Evolutionary conservation across 2,329 filamentous ascomycete genomes (phyloP).

Genomic region (Neonectria sp.): DNA sequence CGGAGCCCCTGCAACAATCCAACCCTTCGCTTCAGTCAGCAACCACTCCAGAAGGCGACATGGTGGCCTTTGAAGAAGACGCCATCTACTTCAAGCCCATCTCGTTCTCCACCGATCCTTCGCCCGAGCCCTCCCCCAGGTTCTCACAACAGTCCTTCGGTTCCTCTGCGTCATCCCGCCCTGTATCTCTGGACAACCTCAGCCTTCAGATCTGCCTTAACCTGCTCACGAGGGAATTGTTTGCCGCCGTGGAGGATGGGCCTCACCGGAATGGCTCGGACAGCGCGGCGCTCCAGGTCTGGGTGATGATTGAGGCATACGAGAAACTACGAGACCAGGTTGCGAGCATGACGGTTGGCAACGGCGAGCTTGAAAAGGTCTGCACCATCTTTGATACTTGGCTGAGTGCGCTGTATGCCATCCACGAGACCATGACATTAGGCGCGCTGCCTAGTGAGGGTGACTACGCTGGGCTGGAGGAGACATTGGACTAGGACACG

Average conservation of each 20-base stretch:
- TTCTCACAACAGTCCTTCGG: constrained; percentile 33
- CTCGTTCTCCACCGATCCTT: constrained; percentile 56
- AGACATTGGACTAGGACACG: constrained; percentile 41
- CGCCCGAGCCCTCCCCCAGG: constrained; percentile 44
- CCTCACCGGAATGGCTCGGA: constrained; percentile 47
- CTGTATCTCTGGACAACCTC: constrained; percentile 52
- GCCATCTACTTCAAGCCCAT: constrained; percentile 63
- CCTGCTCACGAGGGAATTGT: constrained; percentile 65
- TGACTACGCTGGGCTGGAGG: constrained; percentile 49
- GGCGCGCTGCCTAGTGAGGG: constrained; percentile 45
- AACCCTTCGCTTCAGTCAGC: constrained; percentile 49
- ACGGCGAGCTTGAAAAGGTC: constrained; percentile 51
- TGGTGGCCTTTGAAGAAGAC: constrained; percentile 64
- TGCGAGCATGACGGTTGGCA: constrained; percentile 50
- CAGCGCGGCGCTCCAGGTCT: constrained; percentile 65
- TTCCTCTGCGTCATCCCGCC: constrained; percentile 32
- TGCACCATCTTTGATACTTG: constrained; percentile 64
- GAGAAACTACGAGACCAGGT: constrained; percentile 67
- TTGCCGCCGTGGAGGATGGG: constrained; percentile 55
- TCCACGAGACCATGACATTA: constrained; percentile 57
- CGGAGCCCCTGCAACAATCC: constrained; percentile 44
- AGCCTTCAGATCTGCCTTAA: constrained; percentile 67
- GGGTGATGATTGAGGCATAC: constrained; percentile 73
- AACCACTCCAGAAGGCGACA: constrained; percentile 61
- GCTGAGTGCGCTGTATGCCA: constrained; percentile 63